phyloP scores from a whole-genome alignment of 2,329 filamentous ascomycete species.

The Aspergillus sp. region DNA sequence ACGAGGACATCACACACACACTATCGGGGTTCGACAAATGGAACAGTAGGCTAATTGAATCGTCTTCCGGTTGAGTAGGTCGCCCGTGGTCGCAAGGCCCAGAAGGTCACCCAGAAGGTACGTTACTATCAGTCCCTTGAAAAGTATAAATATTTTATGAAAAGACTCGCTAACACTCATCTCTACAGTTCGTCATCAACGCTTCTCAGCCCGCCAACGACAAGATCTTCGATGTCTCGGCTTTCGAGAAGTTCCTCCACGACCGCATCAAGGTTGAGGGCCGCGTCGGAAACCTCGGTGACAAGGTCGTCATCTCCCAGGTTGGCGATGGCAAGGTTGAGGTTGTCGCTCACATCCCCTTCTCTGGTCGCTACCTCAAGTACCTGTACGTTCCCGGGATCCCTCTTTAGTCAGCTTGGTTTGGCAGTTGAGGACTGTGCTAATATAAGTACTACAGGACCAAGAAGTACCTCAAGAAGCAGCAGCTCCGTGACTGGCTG shows the following conservation, averaged over 20 bases:
- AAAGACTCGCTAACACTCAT: background rate
- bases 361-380: slow-evolving; percentile 99
- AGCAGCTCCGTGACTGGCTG: slow-evolving; percentile 99
- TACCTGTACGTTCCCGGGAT: slow-evolving; percentile 74
- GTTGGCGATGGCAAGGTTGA: slow-evolving; percentile 96
- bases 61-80: slow-evolving; percentile 43
- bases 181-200: slow-evolving; percentile 89
- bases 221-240: slow-evolving; percentile 99
- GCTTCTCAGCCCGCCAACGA: slow-evolving; percentile 96
- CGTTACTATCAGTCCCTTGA: slow-evolving; percentile 11
- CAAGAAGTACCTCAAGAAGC: slow-evolving; percentile 99
- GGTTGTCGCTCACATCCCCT: slow-evolving; percentile 94
- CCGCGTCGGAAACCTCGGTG: slow-evolving; percentile 96
- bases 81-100: slow-evolving; percentile 44
- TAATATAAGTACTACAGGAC: slow-evolving; percentile 58
- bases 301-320: slow-evolving; percentile 86
- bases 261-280: slow-evolving; percentile 99
- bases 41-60: slow-evolving; percentile 94
- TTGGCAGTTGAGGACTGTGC: background rate
- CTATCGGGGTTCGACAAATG: slow-evolving; percentile 30
- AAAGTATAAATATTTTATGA: background rate
- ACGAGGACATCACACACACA: background rate
- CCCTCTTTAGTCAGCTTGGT: background rate
- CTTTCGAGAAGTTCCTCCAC: slow-evolving; percentile 99
- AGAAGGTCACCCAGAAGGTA: slow-evolving; percentile 52